Conservation (phyloP, 2,329 filamentous ascomycete species). For the Metarhizium anisopliae region DNA sequence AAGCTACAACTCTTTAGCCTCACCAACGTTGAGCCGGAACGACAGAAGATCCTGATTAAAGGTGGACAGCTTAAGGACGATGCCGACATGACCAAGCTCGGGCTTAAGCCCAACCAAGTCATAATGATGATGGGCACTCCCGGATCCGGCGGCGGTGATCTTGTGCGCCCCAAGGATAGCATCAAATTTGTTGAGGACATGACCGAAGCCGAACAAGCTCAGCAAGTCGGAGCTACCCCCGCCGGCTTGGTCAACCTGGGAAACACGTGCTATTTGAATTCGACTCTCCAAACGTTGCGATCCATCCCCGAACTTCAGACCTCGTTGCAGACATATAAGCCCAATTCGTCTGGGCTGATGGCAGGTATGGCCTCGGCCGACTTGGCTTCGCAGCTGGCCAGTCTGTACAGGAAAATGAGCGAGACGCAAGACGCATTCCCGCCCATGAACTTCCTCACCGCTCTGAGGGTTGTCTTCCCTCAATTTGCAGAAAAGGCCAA, state of each 20-base stretch:
- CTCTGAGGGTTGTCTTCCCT: slow-evolving; percentile 71
- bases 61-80: slow-evolving; percentile 94
- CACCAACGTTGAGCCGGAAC: slow-evolving; percentile 90
- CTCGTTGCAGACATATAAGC: slow-evolving; percentile 54
- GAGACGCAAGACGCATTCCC: slow-evolving; percentile 81
- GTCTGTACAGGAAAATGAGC: slow-evolving; percentile 82
- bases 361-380: slow-evolving; percentile 48
- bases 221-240: slow-evolving; percentile 73
- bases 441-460: slow-evolving; percentile 72
- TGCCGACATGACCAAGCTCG: slow-evolving; percentile 72
- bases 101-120: slow-evolving; percentile 73
- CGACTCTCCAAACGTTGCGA: slow-evolving; percentile 84
- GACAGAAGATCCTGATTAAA: slow-evolving; percentile 93
- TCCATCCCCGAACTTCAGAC: slow-evolving; percentile 86
- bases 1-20: slow-evolving; percentile 94
- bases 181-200: slow-evolving; percentile 94
- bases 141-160: slow-evolving; percentile 49
- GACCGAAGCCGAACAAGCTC: slow-evolving; percentile 86
- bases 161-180: slow-evolving; percentile 67
- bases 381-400: slow-evolving; percentile 66
- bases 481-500: slow-evolving; percentile 89
- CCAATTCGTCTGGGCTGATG: slow-evolving; percentile 25
- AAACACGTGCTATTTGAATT: slow-evolving; percentile 98
- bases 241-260: slow-evolving; percentile 86
- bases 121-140: slow-evolving; percentile 98